phyloP scores from a whole-genome alignment of 2,329 filamentous ascomycete species.

The Trichophyton equinum region DNA sequence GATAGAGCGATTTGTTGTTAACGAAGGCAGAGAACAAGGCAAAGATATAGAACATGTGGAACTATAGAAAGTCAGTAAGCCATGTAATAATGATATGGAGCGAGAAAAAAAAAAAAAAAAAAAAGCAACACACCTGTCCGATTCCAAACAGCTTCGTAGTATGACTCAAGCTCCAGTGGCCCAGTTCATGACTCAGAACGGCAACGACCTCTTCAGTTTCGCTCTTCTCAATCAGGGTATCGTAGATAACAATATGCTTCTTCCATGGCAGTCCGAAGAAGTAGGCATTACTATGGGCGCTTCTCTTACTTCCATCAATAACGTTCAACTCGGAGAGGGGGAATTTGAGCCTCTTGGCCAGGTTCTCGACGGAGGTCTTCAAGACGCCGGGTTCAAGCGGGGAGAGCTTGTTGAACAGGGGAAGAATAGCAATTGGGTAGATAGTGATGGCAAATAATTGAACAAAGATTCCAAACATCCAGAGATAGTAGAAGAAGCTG shows the following conservation, averaged over 20 bases:
- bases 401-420: slow-evolving; percentile 95
- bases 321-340: slow-evolving; percentile 87
- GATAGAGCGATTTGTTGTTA: slow-evolving; percentile 83
- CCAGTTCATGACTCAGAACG: slow-evolving; percentile 87
- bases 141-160: slow-evolving; percentile 85
- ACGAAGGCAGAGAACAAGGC: slow-evolving; percentile 94
- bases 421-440: slow-evolving; percentile 87
- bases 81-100: neutral
- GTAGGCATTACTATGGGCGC: slow-evolving; percentile 80
- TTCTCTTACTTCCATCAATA: slow-evolving; percentile 83
- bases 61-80: slow-evolving; percentile 37
- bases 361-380: slow-evolving; percentile 73
- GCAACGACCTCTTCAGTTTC: slow-evolving; percentile 85
- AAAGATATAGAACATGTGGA: slow-evolving; percentile 94
- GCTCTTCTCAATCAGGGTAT: slow-evolving; percentile 93
- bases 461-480: slow-evolving; percentile 78
- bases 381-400: slow-evolving; percentile 76
- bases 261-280: slow-evolving; percentile 98
- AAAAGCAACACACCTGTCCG: slow-evolving; percentile 50
- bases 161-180: slow-evolving; percentile 93
- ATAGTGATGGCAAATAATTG: slow-evolving; percentile 93
- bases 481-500: slow-evolving; percentile 96
- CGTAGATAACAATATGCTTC: slow-evolving; percentile 99
- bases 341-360: slow-evolving; percentile 76
- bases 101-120: no score